A percentile compares a stretch with the other conserved stretches of the same genome.
phyloP scores from a whole-genome alignment of 306 rosid genomes.

The Prunus kanzakura region DNA sequence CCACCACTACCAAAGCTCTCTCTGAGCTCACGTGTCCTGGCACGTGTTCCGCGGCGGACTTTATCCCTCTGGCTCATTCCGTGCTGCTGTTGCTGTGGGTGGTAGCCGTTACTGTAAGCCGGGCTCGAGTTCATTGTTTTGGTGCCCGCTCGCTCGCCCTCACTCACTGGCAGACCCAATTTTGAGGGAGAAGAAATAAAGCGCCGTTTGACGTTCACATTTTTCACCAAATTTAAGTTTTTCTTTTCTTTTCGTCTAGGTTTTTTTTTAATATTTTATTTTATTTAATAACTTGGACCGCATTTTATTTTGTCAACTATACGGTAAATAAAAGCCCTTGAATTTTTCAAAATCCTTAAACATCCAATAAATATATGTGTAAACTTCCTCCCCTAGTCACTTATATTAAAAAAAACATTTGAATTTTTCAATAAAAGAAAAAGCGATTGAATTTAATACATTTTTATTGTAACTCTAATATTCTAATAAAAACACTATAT shows the following conservation, averaged over 20 bases:
- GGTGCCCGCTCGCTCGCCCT: not conserved
- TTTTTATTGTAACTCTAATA: no score
- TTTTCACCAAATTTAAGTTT: not conserved
- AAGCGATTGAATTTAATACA: no score
- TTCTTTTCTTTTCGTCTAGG: not conserved
- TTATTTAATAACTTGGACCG: no score
- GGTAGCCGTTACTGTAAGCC: constrained; percentile 44
- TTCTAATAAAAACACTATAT: no score
- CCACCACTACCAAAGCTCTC: constrained; percentile 20
- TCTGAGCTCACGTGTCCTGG: constrained; percentile 50
- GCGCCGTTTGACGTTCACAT: constrained; percentile 1
- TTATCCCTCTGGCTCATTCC: constrained; percentile 42
- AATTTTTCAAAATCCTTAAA: no score
- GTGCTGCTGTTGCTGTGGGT: constrained; percentile 19
- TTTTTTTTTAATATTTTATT: no score
- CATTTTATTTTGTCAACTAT: no score
- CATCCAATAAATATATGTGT: no score
- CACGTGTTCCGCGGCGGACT: constrained; percentile 60
- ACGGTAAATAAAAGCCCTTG: no score
- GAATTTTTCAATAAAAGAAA: no score
- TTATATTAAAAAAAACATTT: no score
- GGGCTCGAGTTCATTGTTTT: constrained; percentile 39
- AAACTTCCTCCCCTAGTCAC: fast-evolving
- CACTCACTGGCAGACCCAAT: not conserved
- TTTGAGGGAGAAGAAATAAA: not conserved